Evolutionary conservation across 805 yeast genomes (phyloP).

Genomic region (Wickerhamomyces sydowiorum): DNA sequence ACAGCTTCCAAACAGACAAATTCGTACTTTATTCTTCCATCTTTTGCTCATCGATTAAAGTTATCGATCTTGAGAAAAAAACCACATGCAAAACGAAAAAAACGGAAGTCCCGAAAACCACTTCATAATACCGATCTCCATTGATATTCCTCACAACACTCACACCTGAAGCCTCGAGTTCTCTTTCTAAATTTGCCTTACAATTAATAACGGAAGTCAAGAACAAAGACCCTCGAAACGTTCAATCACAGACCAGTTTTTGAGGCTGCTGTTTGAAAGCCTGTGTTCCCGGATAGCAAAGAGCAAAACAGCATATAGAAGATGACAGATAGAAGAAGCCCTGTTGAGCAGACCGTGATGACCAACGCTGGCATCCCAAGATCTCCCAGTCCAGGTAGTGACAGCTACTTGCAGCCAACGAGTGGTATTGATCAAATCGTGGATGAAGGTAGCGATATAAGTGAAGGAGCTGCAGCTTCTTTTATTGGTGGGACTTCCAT

Average conservation of each 20-base stretch:
- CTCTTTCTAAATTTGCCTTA: too few species aligned
- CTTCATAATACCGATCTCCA: too few species aligned
- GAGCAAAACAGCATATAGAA: too few species aligned
- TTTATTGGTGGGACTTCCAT: conserved; percentile 46
- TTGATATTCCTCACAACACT: too few species aligned
- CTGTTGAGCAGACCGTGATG: not conserved
- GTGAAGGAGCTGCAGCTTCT: conserved; percentile 31
- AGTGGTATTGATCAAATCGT: not conserved
- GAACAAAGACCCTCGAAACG: too few species aligned
- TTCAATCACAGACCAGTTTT: too few species aligned
- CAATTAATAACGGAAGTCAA: too few species aligned
- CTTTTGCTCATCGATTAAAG: not conserved
- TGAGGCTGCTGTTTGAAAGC: too few species aligned
- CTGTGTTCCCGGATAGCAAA: too few species aligned
- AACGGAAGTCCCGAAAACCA: not conserved
- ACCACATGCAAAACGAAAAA: not conserved
- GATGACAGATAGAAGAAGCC: too few species aligned
- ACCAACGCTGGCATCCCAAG: not conserved
- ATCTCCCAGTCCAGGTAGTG: not conserved
- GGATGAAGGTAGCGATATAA: conserved; percentile 1
- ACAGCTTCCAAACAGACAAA: not conserved
- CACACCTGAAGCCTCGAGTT: too few species aligned
- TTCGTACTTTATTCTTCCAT: too few species aligned
- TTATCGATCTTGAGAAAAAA: not conserved
- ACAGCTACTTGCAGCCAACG: not conserved